Percentiles rank a stretch among this genome's conserved stretches.
Conservation (phyloP, 495 filamentous ascomycete genomes). For the Aspergillus mulundensis region DNA sequence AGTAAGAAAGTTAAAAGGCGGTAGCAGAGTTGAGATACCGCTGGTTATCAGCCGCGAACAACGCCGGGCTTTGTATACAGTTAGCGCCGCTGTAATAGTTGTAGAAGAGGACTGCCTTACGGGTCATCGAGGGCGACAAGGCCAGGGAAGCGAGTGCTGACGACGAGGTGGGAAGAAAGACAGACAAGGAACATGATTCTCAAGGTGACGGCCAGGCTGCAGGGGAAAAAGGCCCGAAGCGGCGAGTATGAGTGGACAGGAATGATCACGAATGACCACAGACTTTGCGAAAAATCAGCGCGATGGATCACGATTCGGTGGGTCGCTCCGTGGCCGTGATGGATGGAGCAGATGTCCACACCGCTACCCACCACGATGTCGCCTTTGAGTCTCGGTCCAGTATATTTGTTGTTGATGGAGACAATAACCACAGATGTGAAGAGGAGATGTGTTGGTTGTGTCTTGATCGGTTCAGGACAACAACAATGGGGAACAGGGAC, state of each 20-base stretch:
- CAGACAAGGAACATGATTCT: conserved; percentile 3
- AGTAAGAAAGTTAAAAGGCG: conserved; percentile 69
- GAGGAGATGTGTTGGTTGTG: too few species aligned
- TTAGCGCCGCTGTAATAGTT: neutral
- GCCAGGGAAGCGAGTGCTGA: neutral
- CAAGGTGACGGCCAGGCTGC: neutral
- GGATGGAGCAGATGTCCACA: neutral
- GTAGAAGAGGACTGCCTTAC: conserved; percentile 10
- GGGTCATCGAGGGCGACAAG: conserved; percentile 7
- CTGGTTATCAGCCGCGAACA: conserved; percentile 21
- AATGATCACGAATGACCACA: neutral
- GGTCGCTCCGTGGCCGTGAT: neutral
- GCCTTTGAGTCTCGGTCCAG: too few species aligned
- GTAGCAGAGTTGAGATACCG: conserved; percentile 29
- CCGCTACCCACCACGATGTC: too few species aligned
- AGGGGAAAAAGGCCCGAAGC: neutral
- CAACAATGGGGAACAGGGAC: too few species aligned
- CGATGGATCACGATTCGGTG: neutral
- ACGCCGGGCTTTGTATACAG: conserved; percentile 18
- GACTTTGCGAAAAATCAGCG: neutral
- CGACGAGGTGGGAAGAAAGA: neutral
- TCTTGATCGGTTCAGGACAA: too few species aligned
- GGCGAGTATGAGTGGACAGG: neutral
- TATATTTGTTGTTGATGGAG: too few species aligned
- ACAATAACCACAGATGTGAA: too few species aligned